A percentile compares a stretch with the other conserved stretches of the same genome.
Conservation (phyloP, 495 filamentous ascomycete genomes). For the Hyphodiscus hymeniophilus region DNA sequence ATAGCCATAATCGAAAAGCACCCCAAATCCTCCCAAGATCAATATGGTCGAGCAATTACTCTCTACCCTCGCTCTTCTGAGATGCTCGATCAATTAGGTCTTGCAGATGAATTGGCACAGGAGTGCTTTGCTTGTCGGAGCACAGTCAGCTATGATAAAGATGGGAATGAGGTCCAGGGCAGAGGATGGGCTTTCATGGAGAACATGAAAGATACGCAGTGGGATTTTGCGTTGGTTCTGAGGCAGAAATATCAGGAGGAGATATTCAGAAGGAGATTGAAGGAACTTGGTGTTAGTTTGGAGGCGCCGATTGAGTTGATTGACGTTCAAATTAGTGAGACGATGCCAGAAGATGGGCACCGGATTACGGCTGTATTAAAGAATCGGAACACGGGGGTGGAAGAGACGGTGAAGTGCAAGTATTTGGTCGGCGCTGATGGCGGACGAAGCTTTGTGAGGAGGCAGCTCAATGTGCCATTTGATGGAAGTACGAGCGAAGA, state of each 20-base stretch:
- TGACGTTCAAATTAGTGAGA: constrained; percentile 23
- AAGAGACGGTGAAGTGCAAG: constrained; percentile 26
- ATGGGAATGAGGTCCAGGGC: constrained; percentile 30
- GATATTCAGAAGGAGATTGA: constrained; percentile 27
- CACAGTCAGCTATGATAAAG: constrained; percentile 37
- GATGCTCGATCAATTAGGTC: constrained; percentile 39
- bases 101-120: constrained; percentile 37
- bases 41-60: constrained; percentile 36
- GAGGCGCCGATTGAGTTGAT: constrained; percentile 25
- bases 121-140: constrained; percentile 42
- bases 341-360: constrained; percentile 16
- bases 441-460: constrained; percentile 35
- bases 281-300: constrained; percentile 19
- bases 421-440: constrained; percentile 43
- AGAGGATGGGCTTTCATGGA: constrained; percentile 31
- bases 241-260: constrained; percentile 36
- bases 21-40: constrained; percentile 30
- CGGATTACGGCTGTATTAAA: constrained; percentile 23
- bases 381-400: constrained; percentile 17
- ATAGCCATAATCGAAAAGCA: constrained; percentile 34
- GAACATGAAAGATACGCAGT: constrained; percentile 32
- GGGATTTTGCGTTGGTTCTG: constrained; percentile 34
- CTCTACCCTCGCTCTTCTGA: constrained; percentile 37
- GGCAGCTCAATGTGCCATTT: constrained; percentile 33
- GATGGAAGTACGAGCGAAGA: constrained; percentile 35